A percentile compares a stretch with the other conserved stretches of the same genome.
Evolutionary conservation across 2,329 filamentous ascomycete species (phyloP).

Genomic region (Neonectria faginata): DNA sequence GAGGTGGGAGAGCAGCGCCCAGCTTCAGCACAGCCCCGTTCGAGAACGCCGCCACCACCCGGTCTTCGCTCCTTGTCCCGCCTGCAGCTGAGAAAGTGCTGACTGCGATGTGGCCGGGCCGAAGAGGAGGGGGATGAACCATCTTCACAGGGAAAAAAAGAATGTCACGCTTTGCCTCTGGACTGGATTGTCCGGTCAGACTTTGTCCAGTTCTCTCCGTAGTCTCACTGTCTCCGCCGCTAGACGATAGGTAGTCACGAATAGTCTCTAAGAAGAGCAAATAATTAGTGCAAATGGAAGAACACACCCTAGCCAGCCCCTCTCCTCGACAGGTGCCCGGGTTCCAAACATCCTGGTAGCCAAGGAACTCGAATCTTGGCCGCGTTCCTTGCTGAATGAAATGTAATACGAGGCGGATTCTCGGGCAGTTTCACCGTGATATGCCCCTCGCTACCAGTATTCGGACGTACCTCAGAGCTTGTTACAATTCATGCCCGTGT

Average conservation of each 20-base stretch:
- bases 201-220: background rate
- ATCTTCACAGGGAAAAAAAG: background rate
- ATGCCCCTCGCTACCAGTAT: background rate
- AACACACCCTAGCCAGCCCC: constrained; percentile 2
- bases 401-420: background rate
- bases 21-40: constrained; percentile 26
- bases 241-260: background rate
- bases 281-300: background rate
- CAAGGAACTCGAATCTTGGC: constrained; percentile 6
- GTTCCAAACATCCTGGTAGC: background rate
- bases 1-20: constrained; percentile 5
- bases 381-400: background rate
- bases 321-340: background rate
- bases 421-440: background rate
- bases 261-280: background rate
- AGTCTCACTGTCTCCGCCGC: constrained; percentile 1
- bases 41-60: constrained; percentile 21
- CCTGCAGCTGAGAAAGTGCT: constrained; percentile 21
- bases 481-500: background rate
- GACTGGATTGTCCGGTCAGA: background rate
- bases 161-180: constrained; percentile 12
- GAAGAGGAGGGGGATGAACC: constrained; percentile 12
- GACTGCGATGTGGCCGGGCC: constrained; percentile 2
- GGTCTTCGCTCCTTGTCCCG: constrained; percentile 13
- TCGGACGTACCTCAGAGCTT: background rate